Evolutionary conservation across 768 basidiomycete genomes (phyloP), one percentile per base, ranked within the genome.

Genomic region (Calvatia gigantea): DNA sequence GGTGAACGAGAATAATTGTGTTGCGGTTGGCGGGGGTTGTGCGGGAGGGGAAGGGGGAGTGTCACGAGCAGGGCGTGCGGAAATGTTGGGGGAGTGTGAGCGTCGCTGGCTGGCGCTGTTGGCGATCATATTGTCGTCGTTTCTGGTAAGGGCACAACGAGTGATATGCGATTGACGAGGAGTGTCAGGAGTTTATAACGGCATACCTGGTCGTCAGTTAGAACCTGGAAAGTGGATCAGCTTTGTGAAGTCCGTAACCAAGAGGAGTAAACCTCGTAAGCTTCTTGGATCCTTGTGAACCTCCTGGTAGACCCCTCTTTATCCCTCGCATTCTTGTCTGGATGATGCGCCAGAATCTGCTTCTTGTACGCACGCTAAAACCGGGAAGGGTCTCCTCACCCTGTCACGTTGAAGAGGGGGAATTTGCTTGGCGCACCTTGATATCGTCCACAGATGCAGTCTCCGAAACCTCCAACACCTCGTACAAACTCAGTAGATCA

Each of bases 281-380:
- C 91, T 58, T 88, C 84, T 60, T 89, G 86, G 2, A 93, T 73
- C 17, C 75, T 72, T 0, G 83, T 81, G 61, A 92, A 93, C 17
- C 85, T 73, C 60, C 80, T 73, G 0, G 86, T 89, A 0, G 91
- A 80, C 19, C 77, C 87, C 43, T 85, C 84, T 1, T 81, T 64
- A 57, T 89, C 81, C 57, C 83, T 73, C 17, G 80, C 75, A 64
- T 92, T 92, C 69, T 91, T 83, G 68, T 86, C 85, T 0, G 85
- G 85, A 64, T 86, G 83, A 63, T 83, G 79, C 43, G 85, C 69
- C 31, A 87, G 77, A 6, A 86, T 86, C 9, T 83, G 79, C 60
- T 75, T 81, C 45, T 85, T 73, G 65, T 86, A 89, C 3, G 87
- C 80, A 66, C 71, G 76, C 86, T 88, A 51, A 11, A 5, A 6